Conservation (phyloP, 106 monocot genomes). For the Acorus calamus region DNA sequence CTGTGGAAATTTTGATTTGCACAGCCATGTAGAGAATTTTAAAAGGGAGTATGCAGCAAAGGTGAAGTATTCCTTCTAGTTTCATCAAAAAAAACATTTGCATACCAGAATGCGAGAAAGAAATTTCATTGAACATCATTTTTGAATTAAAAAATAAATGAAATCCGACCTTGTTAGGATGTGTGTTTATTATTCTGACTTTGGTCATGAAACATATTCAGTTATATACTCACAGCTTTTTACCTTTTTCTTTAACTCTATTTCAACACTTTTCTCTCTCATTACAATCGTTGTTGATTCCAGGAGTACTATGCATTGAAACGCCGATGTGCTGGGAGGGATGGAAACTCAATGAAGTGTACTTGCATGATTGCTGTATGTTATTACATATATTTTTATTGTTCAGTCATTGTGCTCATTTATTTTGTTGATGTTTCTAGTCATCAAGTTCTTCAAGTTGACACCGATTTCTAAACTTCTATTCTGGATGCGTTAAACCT, state of each 20-base stretch:
- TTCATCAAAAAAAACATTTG: neutral
- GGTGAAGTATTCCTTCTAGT: conserved; percentile 11
- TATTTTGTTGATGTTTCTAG: no score
- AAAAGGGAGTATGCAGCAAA: conserved; percentile 35
- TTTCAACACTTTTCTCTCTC: conserved; percentile 1
- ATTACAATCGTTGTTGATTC: conserved; percentile 1
- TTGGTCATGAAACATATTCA: no score
- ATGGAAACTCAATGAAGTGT: conserved; percentile 39
- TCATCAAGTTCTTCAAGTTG: no score
- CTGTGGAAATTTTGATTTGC: no score
- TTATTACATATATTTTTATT: neutral
- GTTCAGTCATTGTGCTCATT: neutral
- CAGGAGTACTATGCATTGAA: conserved; percentile 41
- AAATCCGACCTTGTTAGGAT: no score
- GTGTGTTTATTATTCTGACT: no score
- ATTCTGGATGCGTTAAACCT: no score
- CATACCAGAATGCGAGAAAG: no score
- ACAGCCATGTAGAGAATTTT: conserved; percentile 28
- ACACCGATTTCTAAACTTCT: no score
- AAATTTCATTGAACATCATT: no score
- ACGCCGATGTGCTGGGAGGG: conserved; percentile 28
- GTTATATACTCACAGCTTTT: neutral
- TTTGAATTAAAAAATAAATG: no score
- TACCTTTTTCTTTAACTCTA: neutral
- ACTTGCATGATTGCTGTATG: conserved; percentile 31